Percentiles rank a stretch among this genome's conserved stretches.
These are phyloP conservation scores for Cladosporium sp. DNA, from an alignment of 2,329 filamentous ascomycete species.

Conservation along the genomic window DNA sequence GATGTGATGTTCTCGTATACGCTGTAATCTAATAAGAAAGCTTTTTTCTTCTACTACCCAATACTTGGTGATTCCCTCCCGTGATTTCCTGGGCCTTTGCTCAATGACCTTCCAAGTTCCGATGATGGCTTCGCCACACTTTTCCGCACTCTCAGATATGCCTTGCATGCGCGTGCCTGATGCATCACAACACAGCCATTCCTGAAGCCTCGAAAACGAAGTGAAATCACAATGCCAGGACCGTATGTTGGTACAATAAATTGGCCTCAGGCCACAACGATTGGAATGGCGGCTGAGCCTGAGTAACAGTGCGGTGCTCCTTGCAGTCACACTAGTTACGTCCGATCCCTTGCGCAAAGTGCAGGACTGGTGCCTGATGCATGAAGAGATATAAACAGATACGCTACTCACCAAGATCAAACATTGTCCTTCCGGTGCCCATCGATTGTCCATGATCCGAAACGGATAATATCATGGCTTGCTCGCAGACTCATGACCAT, in stretches of 20 bases:
- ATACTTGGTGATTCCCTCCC: background rate
- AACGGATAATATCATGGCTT: background rate
- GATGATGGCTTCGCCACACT: background rate
- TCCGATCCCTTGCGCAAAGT: background rate
- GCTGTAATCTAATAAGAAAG: background rate
- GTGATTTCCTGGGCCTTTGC: background rate
- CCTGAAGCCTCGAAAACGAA: background rate
- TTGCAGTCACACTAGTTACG: background rate
- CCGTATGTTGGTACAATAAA: background rate
- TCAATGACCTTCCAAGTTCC: too few relatives aligned
- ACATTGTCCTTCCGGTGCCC: too few relatives aligned
- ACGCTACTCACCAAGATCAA: too few relatives aligned
- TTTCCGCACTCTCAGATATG: background rate
- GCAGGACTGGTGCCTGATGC: too few relatives aligned
- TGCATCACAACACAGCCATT: background rate
- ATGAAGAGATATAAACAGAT: too few relatives aligned
- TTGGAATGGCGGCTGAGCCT: background rate
- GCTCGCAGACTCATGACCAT: background rate
- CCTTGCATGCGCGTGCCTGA: background rate
- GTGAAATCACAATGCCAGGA: background rate
- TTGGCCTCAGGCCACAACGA: background rate
- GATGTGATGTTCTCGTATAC: background rate
- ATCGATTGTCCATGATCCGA: background rate
- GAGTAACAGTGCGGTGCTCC: background rate
- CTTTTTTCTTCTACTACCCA: background rate